These are phyloP conservation scores for Xenoacremonium recifei DNA, from an alignment of 2,329 filamentous ascomycete species.

Conservation along the genomic window DNA sequence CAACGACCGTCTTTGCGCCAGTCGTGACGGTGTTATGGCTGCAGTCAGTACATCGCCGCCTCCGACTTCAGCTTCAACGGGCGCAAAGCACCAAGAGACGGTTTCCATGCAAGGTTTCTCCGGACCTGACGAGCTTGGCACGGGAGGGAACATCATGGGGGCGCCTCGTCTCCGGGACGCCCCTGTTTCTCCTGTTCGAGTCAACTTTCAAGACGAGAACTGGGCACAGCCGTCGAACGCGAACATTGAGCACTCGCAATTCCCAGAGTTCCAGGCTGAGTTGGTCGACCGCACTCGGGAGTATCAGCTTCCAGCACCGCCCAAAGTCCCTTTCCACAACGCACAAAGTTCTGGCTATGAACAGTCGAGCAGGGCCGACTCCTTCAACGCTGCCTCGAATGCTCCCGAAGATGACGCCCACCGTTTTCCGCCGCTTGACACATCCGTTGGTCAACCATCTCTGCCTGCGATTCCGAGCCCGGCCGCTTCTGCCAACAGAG, in stretches of 20 bases:
- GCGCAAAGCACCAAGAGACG: conserved; percentile 14
- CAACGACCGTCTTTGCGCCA: not conserved
- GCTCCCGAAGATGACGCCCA: conserved; percentile 5
- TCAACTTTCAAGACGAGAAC: conserved; percentile 53
- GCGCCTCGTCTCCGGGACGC: conserved; percentile 48
- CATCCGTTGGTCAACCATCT: conserved; percentile 7
- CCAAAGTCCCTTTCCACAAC: conserved; percentile 37
- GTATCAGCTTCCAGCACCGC: conserved; percentile 21
- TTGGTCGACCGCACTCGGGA: conserved; percentile 22
- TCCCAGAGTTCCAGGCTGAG: conserved; percentile 23
- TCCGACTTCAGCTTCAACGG: conserved; percentile 27
- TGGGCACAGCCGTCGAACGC: conserved; percentile 53
- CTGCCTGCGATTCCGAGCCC: conserved; percentile 6
- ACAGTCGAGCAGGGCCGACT: conserved; percentile 11
- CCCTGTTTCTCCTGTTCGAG: conserved; percentile 55
- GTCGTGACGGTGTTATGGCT: conserved; percentile 28
- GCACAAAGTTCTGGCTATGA: conserved; percentile 12
- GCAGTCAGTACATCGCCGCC: conserved; percentile 35
- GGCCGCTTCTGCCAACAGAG: conserved; percentile 3
- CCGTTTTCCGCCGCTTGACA: conserved; percentile 7
- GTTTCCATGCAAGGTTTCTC: not conserved
- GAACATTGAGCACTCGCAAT: conserved; percentile 45
- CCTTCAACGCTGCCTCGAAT: conserved; percentile 6
- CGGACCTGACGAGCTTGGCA: not conserved
- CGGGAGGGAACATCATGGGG: conserved; percentile 24